These are phyloP conservation scores for Beverwykella pulmonaria DNA, from an alignment of 495 filamentous ascomycete species.

Conservation along the genomic window DNA sequence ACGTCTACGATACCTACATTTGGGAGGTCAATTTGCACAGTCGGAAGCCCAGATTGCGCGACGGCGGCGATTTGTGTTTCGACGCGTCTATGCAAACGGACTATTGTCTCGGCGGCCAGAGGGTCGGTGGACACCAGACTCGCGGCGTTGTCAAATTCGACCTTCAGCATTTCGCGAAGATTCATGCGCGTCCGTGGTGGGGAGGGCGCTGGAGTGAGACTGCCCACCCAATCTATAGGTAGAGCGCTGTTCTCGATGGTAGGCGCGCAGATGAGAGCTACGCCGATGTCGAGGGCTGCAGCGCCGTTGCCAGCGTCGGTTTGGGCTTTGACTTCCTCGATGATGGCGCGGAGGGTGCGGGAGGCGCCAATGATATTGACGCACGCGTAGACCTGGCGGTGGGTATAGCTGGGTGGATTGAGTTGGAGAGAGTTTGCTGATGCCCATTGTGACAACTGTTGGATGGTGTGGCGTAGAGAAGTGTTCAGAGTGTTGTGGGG, in stretches of 20 bases:
- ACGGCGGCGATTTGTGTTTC: constrained; percentile 54
- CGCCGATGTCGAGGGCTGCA: constrained; percentile 72
- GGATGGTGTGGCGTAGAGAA: constrained; percentile 67
- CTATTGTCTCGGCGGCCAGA: constrained; percentile 66
- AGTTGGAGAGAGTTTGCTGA: constrained; percentile 60
- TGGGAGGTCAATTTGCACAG: constrained; percentile 38
- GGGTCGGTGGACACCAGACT: constrained; percentile 63
- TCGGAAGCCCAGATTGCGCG: constrained; percentile 16
- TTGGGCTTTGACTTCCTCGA: constrained; percentile 71
- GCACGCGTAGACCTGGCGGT: constrained; percentile 69
- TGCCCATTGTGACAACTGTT: constrained; percentile 73
- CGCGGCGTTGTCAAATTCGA: constrained; percentile 64
- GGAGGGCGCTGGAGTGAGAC: constrained; percentile 32
- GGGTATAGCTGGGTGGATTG: constrained; percentile 75
- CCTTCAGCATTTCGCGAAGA: constrained; percentile 72
- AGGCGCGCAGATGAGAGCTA: constrained; percentile 73
- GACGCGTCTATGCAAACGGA: constrained; percentile 74
- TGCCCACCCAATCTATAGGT: constrained; percentile 17
- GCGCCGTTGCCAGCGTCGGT: constrained; percentile 57
- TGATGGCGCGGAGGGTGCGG: constrained; percentile 60
- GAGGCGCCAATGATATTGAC: constrained; percentile 71
- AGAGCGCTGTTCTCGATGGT: constrained; percentile 51
- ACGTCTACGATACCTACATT: constrained; percentile 29
- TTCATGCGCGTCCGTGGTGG: constrained; percentile 44
- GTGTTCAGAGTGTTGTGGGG: constrained; percentile 62